These are phyloP conservation scores for Magnusiomyces ingens DNA, from an alignment of 1,139 yeast species.

Conservation along the genomic window DNA sequence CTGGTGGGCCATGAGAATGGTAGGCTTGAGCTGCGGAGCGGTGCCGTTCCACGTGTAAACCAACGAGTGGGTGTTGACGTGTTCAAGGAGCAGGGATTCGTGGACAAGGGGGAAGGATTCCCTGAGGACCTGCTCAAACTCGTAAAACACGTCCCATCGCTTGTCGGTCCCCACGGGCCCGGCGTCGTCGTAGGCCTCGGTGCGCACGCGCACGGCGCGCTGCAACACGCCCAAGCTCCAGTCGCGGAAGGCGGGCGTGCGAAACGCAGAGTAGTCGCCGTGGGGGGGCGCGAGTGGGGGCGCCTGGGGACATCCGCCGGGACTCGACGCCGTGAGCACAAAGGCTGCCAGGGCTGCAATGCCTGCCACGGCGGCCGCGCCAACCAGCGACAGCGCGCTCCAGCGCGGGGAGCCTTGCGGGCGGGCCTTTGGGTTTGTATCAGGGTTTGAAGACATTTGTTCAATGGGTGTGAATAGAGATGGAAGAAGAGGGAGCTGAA, in stretches of 20 bases:
- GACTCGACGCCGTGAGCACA: too few species aligned
- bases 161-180: conserved; percentile 37
- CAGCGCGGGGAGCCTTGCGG: too few species aligned
- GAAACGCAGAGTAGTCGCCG: conserved; percentile 4
- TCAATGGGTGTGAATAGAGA: too few species aligned
- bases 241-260: conserved; percentile 9
- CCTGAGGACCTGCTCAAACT: conserved; percentile 50
- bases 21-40: conserved; percentile 48
- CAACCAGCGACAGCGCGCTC: too few species aligned
- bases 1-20: conserved; percentile 70
- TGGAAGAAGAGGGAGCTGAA: too few species aligned
- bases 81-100: conserved; percentile 42
- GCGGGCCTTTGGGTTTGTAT: too few species aligned
- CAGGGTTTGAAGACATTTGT: too few species aligned
- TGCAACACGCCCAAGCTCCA: conserved; percentile 7
- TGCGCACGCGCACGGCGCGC: conserved; percentile 55
- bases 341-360: too few species aligned
- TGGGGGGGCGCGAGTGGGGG: neutral
- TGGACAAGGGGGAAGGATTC: conserved; percentile 55
- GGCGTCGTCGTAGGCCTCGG: conserved; percentile 52
- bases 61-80: conserved; percentile 60
- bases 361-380: too few species aligned
- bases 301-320: too few species aligned
- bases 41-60: conserved; percentile 63
- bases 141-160: conserved; percentile 39